Base-by-base conservation (phyloP, 768 basidiomycete species). In the Stropharia rugosoannulata region DNA sequence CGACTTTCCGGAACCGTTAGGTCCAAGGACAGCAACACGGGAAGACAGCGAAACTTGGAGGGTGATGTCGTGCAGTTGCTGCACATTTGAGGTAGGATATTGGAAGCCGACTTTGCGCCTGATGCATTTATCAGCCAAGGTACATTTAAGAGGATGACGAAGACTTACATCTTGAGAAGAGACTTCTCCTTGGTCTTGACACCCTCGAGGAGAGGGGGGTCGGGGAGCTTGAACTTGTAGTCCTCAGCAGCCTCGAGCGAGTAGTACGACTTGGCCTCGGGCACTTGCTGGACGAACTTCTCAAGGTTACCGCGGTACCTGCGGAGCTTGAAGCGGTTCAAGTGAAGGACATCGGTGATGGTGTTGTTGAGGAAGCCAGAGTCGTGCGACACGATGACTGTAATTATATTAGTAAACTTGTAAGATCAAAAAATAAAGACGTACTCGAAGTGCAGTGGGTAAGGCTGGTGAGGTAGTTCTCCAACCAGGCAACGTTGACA, bases 131-230 rank as follows among this genome's bases (percentile, higher is more conserved):
- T 39, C 35, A 32, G 35, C 63, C 38, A 63, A 50, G 15, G 15
- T n/a, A 9, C 15, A 37, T 11, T n/a, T 19, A 37, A 4, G 12
- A 32, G 4, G 12, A 44, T 16, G 35, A 16, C 1, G 37, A 2
- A n/a, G 27, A 60, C 71, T 25, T 59, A 77, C 94, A 98, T 96
- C 84, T 98, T 98, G 61, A 97, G 75, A 65, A 98, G 78, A 58
- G 85, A 86, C 86, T 96, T 98, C 79, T 98, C 95, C 84, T 98
- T 98, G 68, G 95, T 98, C 89, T 98, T 98, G 79, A 98, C 95
- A 89, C 95, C 95, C 62, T 98, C 95, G 59, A 98, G 90, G 62
- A 98, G 86, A 69, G 95, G 95, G 51, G 95, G 95, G 69, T 93
- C 89, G 55, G 95, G 95, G 65, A 98, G 87, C 85, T 94, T 95